phyloP scores from a whole-genome alignment of 1,284 basidiomycete species.

The Kwoniella shivajii region DNA sequence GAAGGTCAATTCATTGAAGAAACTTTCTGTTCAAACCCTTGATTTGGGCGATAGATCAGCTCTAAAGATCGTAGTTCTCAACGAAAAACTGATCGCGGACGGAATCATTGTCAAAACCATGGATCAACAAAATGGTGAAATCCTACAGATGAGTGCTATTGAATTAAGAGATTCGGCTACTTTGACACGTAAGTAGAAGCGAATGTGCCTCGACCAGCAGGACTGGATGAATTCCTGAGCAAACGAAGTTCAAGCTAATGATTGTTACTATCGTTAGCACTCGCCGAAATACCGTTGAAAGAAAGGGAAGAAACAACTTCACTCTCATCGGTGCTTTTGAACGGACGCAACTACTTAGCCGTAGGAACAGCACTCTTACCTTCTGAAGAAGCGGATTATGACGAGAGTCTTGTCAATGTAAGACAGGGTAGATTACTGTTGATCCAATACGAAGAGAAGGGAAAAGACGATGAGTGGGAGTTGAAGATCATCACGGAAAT shows the following conservation, averaged over 20 bases:
- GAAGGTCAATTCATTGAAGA: conserved; percentile 68
- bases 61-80: conserved; percentile 64
- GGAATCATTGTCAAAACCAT: conserved; percentile 63
- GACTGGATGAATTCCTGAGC: no score
- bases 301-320: conserved; percentile 38
- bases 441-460: conserved; percentile 12
- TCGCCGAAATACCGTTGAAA: conserved; percentile 29
- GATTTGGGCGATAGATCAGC: conserved; percentile 70
- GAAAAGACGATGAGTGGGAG: conserved; percentile 20
- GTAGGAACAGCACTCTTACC: conserved; percentile 48
- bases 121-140: conserved; percentile 61
- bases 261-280: conserved; percentile 20
- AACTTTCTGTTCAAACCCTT: conserved; percentile 78
- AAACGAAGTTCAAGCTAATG: background rate
- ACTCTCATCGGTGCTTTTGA: conserved; percentile 31
- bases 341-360: conserved; percentile 40
- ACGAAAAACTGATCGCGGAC: conserved; percentile 65
- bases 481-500: conserved; percentile 24
- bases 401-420: conserved; percentile 30
- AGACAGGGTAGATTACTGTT: conserved; percentile 46
- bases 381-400: conserved; percentile 28
- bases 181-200: conserved; percentile 63
- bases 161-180: conserved; percentile 67
- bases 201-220: no score
- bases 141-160: conserved; percentile 62